These are phyloP conservation scores for Ascocoryne sarcoides DNA, from an alignment of 2,329 filamentous ascomycete species.

Conservation along the genomic window DNA sequence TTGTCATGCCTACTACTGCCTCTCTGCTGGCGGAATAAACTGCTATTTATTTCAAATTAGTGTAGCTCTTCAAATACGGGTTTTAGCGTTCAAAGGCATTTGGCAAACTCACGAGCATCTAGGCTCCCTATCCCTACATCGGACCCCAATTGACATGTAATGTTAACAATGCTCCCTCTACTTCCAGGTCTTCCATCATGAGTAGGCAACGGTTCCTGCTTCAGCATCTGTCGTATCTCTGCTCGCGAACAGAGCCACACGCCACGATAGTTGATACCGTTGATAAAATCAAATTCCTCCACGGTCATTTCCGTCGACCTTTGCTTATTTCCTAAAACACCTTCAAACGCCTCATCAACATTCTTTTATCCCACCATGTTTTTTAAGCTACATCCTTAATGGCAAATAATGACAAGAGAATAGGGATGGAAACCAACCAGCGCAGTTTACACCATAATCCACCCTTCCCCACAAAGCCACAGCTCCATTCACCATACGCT, in stretches of 20 bases:
- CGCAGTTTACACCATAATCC: constrained; percentile 39
- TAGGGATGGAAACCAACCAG: constrained; percentile 29
- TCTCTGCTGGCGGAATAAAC: constrained; percentile 39
- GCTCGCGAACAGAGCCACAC: constrained; percentile 31
- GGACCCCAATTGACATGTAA: constrained; percentile 36
- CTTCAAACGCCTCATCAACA: constrained; percentile 5
- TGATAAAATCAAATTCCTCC: constrained; percentile 21
- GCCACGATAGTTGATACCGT: constrained; percentile 30
- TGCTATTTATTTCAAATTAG: constrained; percentile 22
- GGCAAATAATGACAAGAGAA: too few species aligned
- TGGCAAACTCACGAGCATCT: constrained; percentile 31
- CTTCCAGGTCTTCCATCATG: constrained; percentile 36
- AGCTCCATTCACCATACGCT: constrained; percentile 27
- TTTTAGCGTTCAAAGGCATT: too few species aligned
- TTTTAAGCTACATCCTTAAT: too few species aligned
- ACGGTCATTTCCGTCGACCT: constrained; percentile 17
- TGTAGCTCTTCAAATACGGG: neutral
- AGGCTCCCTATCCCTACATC: constrained; percentile 35
- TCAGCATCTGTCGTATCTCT: constrained; percentile 26
- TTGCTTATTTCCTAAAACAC: constrained; percentile 18
- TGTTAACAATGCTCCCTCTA: constrained; percentile 37
- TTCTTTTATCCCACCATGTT: too few species aligned
- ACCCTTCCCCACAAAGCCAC: constrained; percentile 32
- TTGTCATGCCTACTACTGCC: constrained; percentile 38
- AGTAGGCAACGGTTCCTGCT: constrained; percentile 29